phyloP scores from a whole-genome alignment of 768 basidiomycete species.

The Porpolomopsis calyptriformis region DNA sequence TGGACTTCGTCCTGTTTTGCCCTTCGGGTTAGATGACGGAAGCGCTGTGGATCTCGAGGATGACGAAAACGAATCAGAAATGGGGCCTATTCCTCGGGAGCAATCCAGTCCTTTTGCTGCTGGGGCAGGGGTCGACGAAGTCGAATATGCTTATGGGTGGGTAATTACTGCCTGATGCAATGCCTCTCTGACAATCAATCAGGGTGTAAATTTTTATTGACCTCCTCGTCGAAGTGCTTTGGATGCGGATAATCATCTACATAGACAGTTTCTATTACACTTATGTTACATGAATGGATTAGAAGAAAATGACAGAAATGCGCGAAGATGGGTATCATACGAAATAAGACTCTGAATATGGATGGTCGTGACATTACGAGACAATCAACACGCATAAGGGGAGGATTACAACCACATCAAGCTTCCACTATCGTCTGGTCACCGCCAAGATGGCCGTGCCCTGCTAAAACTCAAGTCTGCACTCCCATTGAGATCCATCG shows the following conservation, averaged over 20 bases:
- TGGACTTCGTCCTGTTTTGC: constrained; percentile 73
- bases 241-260: no score
- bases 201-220: background rate
- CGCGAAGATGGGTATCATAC: background rate
- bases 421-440: background rate
- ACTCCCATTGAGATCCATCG: constrained; percentile 36
- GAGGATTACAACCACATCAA: no score
- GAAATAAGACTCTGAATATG: no score
- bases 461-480: constrained; percentile 40
- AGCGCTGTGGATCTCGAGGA: constrained; percentile 64
- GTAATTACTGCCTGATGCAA: constrained; percentile 16
- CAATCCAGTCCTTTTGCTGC: constrained; percentile 61
- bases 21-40: constrained; percentile 62
- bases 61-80: constrained; percentile 60
- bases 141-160: constrained; percentile 81
- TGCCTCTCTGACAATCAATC: background rate
- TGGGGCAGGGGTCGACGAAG: constrained; percentile 80
- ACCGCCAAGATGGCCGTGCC: constrained; percentile 50
- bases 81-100: constrained; percentile 71
- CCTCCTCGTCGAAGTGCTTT: no score
- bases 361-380: no score
- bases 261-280: no score
- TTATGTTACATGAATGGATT: no score
- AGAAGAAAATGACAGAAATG: background rate
- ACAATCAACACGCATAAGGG: no score